These are phyloP conservation scores for Crepidotus variabilis DNA, from an alignment of 768 basidiomycete species.

Conservation along the genomic window DNA sequence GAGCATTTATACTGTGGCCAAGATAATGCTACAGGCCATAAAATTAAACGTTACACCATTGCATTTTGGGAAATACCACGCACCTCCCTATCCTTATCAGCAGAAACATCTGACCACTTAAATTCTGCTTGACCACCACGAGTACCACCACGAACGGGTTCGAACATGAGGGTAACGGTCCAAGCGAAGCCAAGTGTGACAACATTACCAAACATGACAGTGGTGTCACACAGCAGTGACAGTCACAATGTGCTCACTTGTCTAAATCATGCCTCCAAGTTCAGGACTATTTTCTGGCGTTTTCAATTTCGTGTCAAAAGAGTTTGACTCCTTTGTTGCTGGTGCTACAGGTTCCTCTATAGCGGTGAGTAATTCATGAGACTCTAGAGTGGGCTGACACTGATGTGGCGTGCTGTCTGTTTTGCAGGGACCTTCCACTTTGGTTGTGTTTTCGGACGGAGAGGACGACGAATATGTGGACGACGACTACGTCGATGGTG, in stretches of 20 bases:
- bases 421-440: constrained; percentile 6
- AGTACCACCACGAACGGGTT: constrained; percentile 85
- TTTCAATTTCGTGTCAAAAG: constrained; percentile 64
- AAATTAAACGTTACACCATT: not conserved
- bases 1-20: constrained; percentile 92
- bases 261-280: constrained; percentile 12
- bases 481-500: constrained; percentile 11
- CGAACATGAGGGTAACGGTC: constrained; percentile 51
- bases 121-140: constrained; percentile 90
- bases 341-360: constrained; percentile 52
- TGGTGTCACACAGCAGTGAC: constrained; percentile 6
- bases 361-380: constrained; percentile 7
- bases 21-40: constrained; percentile 74
- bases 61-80: not conserved
- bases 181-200: not conserved
- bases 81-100: constrained; percentile 92
- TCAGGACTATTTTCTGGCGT: constrained; percentile 39
- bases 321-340: constrained; percentile 66
- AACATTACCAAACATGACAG: not conserved
- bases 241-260: constrained; percentile 9
- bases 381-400: not conserved
- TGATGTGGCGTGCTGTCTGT: constrained; percentile 15
- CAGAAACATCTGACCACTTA: constrained; percentile 88
- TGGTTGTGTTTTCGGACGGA: constrained; percentile 1
- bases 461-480: constrained; percentile 6